phyloP scores from a whole-genome alignment of 495 filamentous ascomycete genomes.

The Penicillium nucicola region DNA sequence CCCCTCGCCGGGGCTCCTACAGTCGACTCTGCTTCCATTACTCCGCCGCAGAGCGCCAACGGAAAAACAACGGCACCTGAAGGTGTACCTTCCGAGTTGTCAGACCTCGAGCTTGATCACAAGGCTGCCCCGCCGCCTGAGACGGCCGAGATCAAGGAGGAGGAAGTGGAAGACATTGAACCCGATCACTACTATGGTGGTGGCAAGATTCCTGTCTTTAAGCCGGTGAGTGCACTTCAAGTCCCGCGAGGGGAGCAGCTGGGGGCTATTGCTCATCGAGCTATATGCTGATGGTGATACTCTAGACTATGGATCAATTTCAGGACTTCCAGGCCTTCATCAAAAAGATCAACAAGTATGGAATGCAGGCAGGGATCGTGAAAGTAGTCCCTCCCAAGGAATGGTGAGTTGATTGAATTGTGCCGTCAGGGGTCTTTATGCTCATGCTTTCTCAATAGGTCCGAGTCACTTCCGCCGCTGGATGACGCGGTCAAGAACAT shows the following conservation, averaged over 20 bases:
- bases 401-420: slow-evolving; percentile 61
- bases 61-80: slow-evolving; percentile 43
- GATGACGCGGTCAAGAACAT: slow-evolving; percentile 87
- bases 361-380: slow-evolving; percentile 94
- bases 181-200: slow-evolving; percentile 85
- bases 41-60: slow-evolving; percentile 45
- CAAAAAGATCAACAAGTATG: slow-evolving; percentile 84
- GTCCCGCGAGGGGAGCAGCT: neutral
- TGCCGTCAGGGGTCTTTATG: neutral
- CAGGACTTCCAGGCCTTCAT: slow-evolving; percentile 85
- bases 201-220: slow-evolving; percentile 90
- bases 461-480: slow-evolving; percentile 68
- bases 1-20: slow-evolving; percentile 23
- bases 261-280: neutral
- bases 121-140: slow-evolving; percentile 25
- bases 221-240: slow-evolving; percentile 59
- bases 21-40: slow-evolving; percentile 39
- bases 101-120: slow-evolving; percentile 44
- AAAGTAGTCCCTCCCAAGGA: slow-evolving; percentile 93
- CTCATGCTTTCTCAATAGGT: slow-evolving; percentile 42
- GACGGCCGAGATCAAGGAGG: slow-evolving; percentile 19
- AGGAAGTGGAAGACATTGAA: slow-evolving; percentile 61
- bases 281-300: slow-evolving; percentile 13
- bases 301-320: slow-evolving; percentile 86
- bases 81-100: slow-evolving; percentile 42